Conservation (phyloP, 2,329 filamentous ascomycete genomes). For the Talaromyces sp. region DNA sequence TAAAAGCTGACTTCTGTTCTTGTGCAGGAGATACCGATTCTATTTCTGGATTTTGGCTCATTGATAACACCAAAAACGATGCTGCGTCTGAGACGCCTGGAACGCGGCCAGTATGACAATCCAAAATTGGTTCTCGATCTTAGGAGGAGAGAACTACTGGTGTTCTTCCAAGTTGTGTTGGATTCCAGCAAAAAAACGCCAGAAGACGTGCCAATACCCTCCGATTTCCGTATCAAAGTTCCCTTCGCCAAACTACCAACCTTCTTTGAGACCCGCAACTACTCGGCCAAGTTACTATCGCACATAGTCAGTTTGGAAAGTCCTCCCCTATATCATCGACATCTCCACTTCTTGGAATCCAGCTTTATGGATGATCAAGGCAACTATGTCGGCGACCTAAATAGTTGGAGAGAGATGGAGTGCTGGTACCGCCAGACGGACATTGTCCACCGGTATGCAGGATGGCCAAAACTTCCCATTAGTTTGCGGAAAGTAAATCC, state of each 20-base stretch:
- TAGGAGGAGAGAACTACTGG: constrained; percentile 37
- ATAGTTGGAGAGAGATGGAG: constrained; percentile 53
- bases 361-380: constrained; percentile 32
- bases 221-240: constrained; percentile 41
- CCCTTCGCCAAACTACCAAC: constrained; percentile 41
- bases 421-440: constrained; percentile 63
- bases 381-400: constrained; percentile 25
- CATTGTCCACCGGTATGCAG: constrained; percentile 43
- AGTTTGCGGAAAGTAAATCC: constrained; percentile 47
- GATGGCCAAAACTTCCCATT: constrained; percentile 27
- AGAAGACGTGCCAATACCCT: not conserved
- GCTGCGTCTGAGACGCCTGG: constrained; percentile 53
- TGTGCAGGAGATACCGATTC: constrained; percentile 39
- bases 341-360: constrained; percentile 24
- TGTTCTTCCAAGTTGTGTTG: constrained; percentile 40
- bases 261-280: constrained; percentile 30
- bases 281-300: constrained; percentile 16
- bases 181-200: constrained; percentile 10
- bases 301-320: constrained; percentile 38
- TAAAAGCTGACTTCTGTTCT: not conserved
- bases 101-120: constrained; percentile 15
- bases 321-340: constrained; percentile 44
- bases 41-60: constrained; percentile 59
- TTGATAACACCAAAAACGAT: constrained; percentile 52
- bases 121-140: constrained; percentile 41